These are phyloP conservation scores for Dioscorea dumetorum DNA, from an alignment of 106 monocot species.

Conservation along the genomic window DNA sequence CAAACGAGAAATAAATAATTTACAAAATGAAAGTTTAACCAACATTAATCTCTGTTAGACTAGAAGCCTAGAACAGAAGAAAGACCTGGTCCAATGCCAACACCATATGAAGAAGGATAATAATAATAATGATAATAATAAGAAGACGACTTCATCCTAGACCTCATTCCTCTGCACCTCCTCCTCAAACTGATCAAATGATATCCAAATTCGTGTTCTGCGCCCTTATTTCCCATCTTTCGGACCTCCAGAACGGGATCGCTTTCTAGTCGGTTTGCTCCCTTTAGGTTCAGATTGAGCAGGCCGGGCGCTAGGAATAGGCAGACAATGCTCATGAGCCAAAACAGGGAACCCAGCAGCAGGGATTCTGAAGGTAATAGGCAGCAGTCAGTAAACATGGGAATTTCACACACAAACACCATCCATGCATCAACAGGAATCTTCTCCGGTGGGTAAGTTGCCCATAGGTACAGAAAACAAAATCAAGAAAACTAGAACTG, in stretches of 20 bases:
- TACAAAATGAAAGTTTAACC: too few species aligned
- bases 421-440: too few species aligned
- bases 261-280: conserved; percentile 33
- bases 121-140: too few species aligned
- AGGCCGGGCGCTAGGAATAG: conserved; percentile 53
- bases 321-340: conserved; percentile 56
- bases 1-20: too few species aligned
- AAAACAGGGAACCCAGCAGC: conserved; percentile 90
- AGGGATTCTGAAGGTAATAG: conserved; percentile 44
- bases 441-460: too few species aligned
- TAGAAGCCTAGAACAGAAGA: too few species aligned
- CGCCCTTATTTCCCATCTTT: background rate
- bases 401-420: background rate
- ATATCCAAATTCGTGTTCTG: background rate
- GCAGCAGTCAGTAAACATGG: background rate
- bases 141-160: conserved; percentile 43
- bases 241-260: conserved; percentile 22
- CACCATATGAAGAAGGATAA: too few species aligned
- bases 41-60: too few species aligned
- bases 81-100: too few species aligned
- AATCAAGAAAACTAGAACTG: too few species aligned
- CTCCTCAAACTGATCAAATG: conserved; percentile 18
- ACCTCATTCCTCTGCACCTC: conserved; percentile 44
- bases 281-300: conserved; percentile 10
- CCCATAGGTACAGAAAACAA: too few species aligned